Evolutionary conservation across 1,284 basidiomycete species (phyloP).

Genomic region (Ganoderma resinaceum): DNA sequence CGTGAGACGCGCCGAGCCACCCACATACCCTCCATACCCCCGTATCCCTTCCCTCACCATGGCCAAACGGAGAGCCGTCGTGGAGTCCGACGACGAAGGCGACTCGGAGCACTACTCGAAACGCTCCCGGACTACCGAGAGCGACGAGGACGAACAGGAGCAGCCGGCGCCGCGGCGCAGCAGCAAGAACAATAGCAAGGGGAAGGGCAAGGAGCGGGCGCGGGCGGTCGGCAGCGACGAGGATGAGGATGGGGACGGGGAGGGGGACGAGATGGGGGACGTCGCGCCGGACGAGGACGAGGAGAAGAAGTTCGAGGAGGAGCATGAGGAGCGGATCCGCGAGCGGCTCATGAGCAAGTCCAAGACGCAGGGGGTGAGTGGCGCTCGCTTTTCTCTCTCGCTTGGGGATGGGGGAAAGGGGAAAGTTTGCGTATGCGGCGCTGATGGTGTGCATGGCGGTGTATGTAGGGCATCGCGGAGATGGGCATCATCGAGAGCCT

Average conservation of each 20-base stretch:
- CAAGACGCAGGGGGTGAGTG: slow-evolving; percentile 63
- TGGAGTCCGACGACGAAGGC: slow-evolving; percentile 43
- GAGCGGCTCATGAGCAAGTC: slow-evolving; percentile 59
- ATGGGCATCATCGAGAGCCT: slow-evolving; percentile 89
- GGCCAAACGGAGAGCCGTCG: slow-evolving; percentile 47
- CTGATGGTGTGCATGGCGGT: neutral
- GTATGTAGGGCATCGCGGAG: slow-evolving; percentile 73
- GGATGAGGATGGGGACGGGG: slow-evolving; percentile 41
- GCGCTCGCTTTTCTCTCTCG: neutral
- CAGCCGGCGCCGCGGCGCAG: slow-evolving; percentile 33
- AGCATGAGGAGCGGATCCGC: slow-evolving; percentile 62
- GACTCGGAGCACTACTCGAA: slow-evolving; percentile 43
- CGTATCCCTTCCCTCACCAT: slow-evolving; percentile 33
- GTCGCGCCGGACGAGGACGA: slow-evolving; percentile 52
- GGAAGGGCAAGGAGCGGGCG: slow-evolving; percentile 45
- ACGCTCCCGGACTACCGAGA: slow-evolving; percentile 50
- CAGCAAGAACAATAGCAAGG: slow-evolving; percentile 37
- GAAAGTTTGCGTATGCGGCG: neutral
- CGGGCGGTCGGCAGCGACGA: slow-evolving; percentile 41
- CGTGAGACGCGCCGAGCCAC: slow-evolving; percentile 7
- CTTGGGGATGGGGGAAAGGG: too few species aligned
- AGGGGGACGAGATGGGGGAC: slow-evolving; percentile 41
- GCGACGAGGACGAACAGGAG: slow-evolving; percentile 44
- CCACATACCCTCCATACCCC: too few species aligned
- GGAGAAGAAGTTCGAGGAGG: slow-evolving; percentile 66